Evolutionary conservation across 2,329 filamentous ascomycete genomes (phyloP), one percentile per base, ranked within the genome.

Genomic region (Penicillium vulpinum): DNA sequence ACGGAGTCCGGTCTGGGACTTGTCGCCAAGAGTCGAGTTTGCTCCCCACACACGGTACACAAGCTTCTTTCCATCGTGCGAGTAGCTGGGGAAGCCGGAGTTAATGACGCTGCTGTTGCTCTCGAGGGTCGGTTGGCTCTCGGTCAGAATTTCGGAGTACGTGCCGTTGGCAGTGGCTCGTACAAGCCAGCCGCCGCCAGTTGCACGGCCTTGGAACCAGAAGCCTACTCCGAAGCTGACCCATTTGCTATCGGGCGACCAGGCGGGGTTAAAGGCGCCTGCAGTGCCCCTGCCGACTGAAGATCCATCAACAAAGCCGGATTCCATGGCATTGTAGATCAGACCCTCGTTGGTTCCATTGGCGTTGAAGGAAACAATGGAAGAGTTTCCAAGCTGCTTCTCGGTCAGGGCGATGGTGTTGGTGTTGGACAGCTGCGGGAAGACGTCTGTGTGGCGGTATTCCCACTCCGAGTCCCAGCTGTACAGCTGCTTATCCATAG

Each of bases 371-470:
- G 63, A 59, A 26, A 61, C 65, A 26, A 78, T 64, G 13, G 73
- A 75, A 2, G 71, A 72, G 51, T 77, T 76, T 16, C 74, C 75
- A 1, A 75, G 69, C 54, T 77, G 73, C 54, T 78, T 78, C 53
- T 75, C 65, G 0, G 76, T 78, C 18, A 74, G 71, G 9, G 67
- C 72, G 0, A 77, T 62, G 0, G 56, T 62, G 36, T 70, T 60
- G 2, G 61, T 53, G 8, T 61, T 64, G 6, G 62, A 62, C 9
- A 74, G 59, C 45, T 70, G 63, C 0, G 77, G 76, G 63, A 79
- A 78, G 4, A 79, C 74, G 49, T 79, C 76, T 40, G 71, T 77
- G 66, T 75, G 75, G 26, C 74, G 71, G 57, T 78, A 78, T 10
- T 78, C 77, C 71, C 71, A 78, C 5, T 76, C 71, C 7, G 44